Base-by-base conservation (phyloP, 2,329 filamentous ascomycete species). In the Epichloe baconii region DNA sequence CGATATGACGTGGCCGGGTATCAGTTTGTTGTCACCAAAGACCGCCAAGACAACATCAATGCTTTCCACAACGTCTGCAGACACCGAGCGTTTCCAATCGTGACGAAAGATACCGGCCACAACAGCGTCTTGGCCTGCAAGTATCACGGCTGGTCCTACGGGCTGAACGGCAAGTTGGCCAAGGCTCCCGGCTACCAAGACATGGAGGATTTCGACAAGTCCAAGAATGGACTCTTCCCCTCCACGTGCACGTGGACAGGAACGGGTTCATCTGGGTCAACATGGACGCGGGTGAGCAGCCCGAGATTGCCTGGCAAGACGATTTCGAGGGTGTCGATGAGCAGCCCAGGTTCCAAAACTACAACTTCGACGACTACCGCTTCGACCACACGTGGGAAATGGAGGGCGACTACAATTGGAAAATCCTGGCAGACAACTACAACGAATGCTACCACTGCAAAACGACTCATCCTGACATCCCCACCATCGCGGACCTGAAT, bases 371-470 rank as follows among this genome's bases (percentile, higher is more conserved):
- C 0, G 66, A 79, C 48, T 83, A 79, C 60, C 59, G 64, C 15
- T 81, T 79, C 55, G 77, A 80, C 56, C 76, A 80, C 59, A 63
- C 64, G 35, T 80, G 76, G 75, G 71, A 78, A 56, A 74, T 78
- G 71, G 71, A 77, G 47, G 73, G 73, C 0, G 69, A 73, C 35
- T 78, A 74, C 60, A 80, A 80, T 66, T 81, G 78, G 78, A 81
- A 81, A 66, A 73, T 76, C 23, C 62, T 79, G 35, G 73, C 74
- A 14, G 79, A 83, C 60, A 82, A 83, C 66, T 83, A 80, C 68
- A 83, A 83, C 61, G 79, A 80, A 60, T 83, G 79, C 60, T 83
- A 83, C 57, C 79, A 82, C 66, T 82, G 78, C 67, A 72, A 74
- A 48, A 76, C 74, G 1, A 74, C 77, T 2, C 78, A 82, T 56